These are phyloP conservation scores for Talaromyces thailandensis DNA, from an alignment of 495 filamentous ascomycete species.

Conservation along the genomic window DNA sequence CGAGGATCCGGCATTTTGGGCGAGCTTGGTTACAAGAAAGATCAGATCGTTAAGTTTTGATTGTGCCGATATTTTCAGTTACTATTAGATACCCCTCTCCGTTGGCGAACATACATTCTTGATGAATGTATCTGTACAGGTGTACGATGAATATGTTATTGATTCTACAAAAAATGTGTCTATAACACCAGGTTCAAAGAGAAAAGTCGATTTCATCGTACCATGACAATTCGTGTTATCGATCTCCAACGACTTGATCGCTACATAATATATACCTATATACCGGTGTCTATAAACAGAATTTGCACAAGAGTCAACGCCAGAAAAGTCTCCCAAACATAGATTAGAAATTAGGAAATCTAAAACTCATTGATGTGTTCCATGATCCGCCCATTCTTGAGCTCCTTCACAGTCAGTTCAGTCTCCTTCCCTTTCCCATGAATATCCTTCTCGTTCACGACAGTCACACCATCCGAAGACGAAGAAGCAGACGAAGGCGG, in stretches of 20 bases:
- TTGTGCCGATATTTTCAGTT: neutral
- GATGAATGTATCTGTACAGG: neutral
- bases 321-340: neutral
- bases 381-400: neutral
- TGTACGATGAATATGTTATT: neutral
- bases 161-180: neutral
- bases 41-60: conserved; percentile 47
- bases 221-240: neutral
- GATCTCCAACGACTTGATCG: neutral
- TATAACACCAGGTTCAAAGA: neutral
- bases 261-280: neutral
- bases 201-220: neutral
- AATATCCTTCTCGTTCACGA: neutral
- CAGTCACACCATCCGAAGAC: neutral
- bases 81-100: neutral
- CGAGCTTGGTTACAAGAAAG: conserved; percentile 43
- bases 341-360: neutral
- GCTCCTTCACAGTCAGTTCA: neutral
- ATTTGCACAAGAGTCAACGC: neutral
- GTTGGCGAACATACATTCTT: neutral
- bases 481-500: neutral
- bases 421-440: neutral
- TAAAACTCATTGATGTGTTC: neutral
- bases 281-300: neutral
- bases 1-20: conserved; percentile 32